phyloP scores from a whole-genome alignment of 2,329 filamentous ascomycete species.

The Ceratocystiopsis sp. region DNA sequence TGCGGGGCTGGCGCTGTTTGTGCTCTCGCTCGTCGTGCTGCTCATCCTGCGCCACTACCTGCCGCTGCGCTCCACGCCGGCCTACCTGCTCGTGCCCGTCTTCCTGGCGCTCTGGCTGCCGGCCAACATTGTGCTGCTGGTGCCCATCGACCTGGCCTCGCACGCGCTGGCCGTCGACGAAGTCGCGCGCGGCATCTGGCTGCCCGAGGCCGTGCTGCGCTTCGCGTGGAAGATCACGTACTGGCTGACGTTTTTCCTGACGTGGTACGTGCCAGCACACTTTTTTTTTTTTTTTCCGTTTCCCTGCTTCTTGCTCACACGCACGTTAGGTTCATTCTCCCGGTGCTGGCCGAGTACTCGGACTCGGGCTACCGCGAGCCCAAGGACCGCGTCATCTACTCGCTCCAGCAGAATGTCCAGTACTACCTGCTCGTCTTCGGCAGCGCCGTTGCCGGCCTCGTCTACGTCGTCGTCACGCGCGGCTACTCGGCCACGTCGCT shows the following conservation, averaged over 20 bases:
- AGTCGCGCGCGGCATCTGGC: constrained; percentile 66
- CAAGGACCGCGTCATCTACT: constrained; percentile 65
- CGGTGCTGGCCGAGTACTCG: constrained; percentile 83
- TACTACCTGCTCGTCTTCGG: constrained; percentile 72
- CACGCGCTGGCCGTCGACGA: constrained; percentile 58
- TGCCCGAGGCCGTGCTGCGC: constrained; percentile 59
- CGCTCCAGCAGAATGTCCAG: constrained; percentile 68
- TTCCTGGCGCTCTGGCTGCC: constrained; percentile 93
- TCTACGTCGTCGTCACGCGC: constrained; percentile 71
- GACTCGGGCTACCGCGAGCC: constrained; percentile 87
- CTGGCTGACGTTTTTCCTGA: constrained; percentile 90
- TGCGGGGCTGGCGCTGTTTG: constrained; percentile 51
- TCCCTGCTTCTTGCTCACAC: neutral
- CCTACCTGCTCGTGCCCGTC: constrained; percentile 77
- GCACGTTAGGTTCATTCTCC: constrained; percentile 59
- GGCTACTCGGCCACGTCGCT: constrained; percentile 56
- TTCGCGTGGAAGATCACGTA: constrained; percentile 92
- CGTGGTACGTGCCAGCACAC: constrained; percentile 45
- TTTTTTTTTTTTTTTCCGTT: neutral
- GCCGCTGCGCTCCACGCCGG: constrained; percentile 75
- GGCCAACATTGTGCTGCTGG: constrained; percentile 75
- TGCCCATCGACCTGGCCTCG: constrained; percentile 90
- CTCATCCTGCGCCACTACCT: constrained; percentile 80
- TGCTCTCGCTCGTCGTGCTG: constrained; percentile 61
- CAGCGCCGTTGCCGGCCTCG: constrained; percentile 50